Evolutionary conservation across 768 basidiomycete species (phyloP), one percentile per base, ranked within the genome.

Genomic region (Tylopilus balloui): DNA sequence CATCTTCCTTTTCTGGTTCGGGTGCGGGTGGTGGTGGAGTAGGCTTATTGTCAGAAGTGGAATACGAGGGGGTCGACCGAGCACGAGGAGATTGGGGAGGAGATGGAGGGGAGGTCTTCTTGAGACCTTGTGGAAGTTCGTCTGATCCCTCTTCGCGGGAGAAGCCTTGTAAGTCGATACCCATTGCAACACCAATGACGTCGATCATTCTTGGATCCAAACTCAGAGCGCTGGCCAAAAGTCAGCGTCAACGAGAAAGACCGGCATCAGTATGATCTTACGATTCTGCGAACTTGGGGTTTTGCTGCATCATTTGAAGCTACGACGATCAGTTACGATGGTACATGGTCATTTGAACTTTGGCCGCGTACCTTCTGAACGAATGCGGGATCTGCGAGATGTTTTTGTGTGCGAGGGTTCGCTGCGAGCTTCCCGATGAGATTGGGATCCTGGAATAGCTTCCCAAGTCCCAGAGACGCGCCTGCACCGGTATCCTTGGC

Each of bases 161-260:
- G 66, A 89, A 86, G 48, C 86, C 91, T 69, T 89, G 84, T 70
- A 97, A 79, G 69, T 97, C 92, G 57, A 97, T 78, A 28, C 92
- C 92, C 87, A 97, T 91, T 48, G 91, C 78, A 11, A 83, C 94
- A 51, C 94, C 94, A 37, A 97, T 74, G 14, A 92, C 92, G 62
- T 90, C 86, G 67, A 92, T 90, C 91, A 96, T 92, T 50, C 94
- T 81, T 29, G 94, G 83, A 69, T 97, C 94, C 32, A 46, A 50
- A 52, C 80, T 72, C 57, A 88, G 66, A 60, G 81, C 77, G 38
- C 78, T 81, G 55, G 17, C 57, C 6, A 43, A 11, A 25, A 14
- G 32, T 62, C 31, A 64, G 53, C 15, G 21, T 32, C n/a, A 14
- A 25, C 7, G 28, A 8, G 10, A 17, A 27, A 43, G n/a, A 24